Base-by-base conservation (phyloP, 495 filamentous ascomycete genomes). In the Aspergillus panamensis region DNA sequence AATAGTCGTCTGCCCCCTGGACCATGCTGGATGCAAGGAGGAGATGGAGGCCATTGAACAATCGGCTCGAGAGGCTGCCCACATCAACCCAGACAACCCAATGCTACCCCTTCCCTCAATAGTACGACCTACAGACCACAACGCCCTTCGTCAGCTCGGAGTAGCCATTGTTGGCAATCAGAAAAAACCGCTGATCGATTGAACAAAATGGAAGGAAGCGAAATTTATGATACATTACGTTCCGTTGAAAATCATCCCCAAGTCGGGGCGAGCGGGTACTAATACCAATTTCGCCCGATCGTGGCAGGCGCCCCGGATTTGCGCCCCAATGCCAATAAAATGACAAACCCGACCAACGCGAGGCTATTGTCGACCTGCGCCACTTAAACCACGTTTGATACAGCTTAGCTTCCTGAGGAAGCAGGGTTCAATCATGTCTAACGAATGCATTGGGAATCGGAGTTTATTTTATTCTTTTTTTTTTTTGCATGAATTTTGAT, bases 41-140 rank as follows among this genome's bases (percentile, higher is more conserved):
- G 95, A 98, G 75, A 96, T 98, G 89, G 91, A 96, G 66, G 91
- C 91, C 8, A 97, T 97, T 59, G 91, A 96, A 65, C 88, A 94
- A 71, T 90, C 95, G 0, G 94, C 94, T 2, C 91, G 91, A 69
- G 92, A 97, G 57, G 93, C 94, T 6, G 85, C 88, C 20, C 84
- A 88, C 57, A 84, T 98, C 45, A 89, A 90, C 62, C 86, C 87
- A 0, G 89, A 92, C 48, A 96, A 96, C 58, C 94, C 92, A 0
- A 88, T 91, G 83, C 71, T 97, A 10, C 92, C 94, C 3, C 83
- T 92, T 6, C 84, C 85, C 50, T 84, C 82, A 16, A 96, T 98
- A 58, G 83, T 97, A 44, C 80, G 86, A 32, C 84, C 90, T 3
- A 80, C 79, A 57, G 92, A 97, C 64, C 82, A 79, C 40, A 83